Percentiles rank a stretch among this genome's conserved stretches.
phyloP scores from a whole-genome alignment of 2,329 filamentous ascomycete species.

The Plenodomus biglobosus region DNA sequence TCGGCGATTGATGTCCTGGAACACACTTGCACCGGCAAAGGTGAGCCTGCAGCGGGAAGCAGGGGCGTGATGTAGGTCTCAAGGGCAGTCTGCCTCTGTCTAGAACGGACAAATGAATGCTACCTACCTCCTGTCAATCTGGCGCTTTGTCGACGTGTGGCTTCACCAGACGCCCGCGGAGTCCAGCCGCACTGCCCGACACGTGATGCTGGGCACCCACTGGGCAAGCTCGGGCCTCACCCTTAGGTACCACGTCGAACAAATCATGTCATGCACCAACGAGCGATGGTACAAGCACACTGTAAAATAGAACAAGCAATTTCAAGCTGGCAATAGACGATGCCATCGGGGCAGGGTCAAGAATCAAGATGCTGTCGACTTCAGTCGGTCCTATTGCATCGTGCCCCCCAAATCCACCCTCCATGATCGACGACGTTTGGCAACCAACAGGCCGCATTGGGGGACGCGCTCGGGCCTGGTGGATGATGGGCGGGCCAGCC shows the following conservation, averaged over 20 bases:
- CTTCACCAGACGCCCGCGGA: neutral
- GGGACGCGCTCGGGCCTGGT: conserved; percentile 13
- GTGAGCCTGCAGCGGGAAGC: neutral
- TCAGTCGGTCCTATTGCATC: neutral
- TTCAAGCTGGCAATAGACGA: too few relatives aligned
- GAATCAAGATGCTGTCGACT: too few relatives aligned
- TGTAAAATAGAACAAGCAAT: too few relatives aligned
- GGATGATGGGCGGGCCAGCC: conserved; percentile 12
- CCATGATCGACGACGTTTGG: neutral
- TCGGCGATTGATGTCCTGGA: neutral
- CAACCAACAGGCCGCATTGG: conserved; percentile 12
- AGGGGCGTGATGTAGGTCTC: too few relatives aligned
- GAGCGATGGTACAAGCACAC: too few relatives aligned
- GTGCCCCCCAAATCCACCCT: neutral
- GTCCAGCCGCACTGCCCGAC: neutral
- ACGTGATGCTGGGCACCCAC: neutral
- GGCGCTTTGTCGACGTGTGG: neutral
- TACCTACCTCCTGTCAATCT: neutral
- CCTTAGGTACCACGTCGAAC: too few relatives aligned
- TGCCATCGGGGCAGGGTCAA: too few relatives aligned
- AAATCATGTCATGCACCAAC: too few relatives aligned
- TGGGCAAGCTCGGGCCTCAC: neutral
- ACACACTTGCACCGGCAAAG: neutral
- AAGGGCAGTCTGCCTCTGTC: too few relatives aligned
- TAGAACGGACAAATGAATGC: too few relatives aligned